Evolutionary conservation across 169 alveolate species (phyloP).

Genomic region (Eimeria praecox): DNA sequence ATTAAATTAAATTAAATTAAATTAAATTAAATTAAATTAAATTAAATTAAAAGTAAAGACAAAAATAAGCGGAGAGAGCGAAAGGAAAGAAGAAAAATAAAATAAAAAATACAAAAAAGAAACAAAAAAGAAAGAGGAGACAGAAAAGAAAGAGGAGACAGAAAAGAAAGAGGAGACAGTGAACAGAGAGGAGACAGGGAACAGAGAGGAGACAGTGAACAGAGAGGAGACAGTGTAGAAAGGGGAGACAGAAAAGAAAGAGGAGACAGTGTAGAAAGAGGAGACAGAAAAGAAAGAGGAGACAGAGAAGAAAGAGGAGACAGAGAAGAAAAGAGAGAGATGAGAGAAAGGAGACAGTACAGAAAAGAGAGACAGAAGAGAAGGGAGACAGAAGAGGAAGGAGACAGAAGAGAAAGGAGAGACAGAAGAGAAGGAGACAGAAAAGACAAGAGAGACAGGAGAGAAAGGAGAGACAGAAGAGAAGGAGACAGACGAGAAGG

Average conservation of each 20-base stretch:
- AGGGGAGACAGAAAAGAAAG: background rate
- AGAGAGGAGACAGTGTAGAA: no score
- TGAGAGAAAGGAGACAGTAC: background rate
- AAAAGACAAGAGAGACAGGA: background rate
- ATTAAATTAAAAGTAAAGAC: no score
- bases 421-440: slow-evolving; percentile 5
- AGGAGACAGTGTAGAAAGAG: background rate
- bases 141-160: no score
- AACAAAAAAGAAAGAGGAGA: no score
- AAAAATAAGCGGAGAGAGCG: no score
- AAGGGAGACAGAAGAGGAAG: background rate
- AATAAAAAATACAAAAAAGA: no score
- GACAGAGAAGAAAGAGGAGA: background rate
- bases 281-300: no score
- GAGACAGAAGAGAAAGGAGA: background rate
- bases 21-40: no score
- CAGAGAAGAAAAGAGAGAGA: background rate
- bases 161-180: no score
- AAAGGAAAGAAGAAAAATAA: no score
- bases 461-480: background rate
- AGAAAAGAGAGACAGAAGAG: background rate
- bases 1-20: no score
- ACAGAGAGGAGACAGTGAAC: background rate
- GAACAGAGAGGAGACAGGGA: background rate
- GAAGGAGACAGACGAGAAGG: background rate